Conservation (phyloP, 192 early-diverging fungal species). For the Pilobolus umbonatus region DNA sequence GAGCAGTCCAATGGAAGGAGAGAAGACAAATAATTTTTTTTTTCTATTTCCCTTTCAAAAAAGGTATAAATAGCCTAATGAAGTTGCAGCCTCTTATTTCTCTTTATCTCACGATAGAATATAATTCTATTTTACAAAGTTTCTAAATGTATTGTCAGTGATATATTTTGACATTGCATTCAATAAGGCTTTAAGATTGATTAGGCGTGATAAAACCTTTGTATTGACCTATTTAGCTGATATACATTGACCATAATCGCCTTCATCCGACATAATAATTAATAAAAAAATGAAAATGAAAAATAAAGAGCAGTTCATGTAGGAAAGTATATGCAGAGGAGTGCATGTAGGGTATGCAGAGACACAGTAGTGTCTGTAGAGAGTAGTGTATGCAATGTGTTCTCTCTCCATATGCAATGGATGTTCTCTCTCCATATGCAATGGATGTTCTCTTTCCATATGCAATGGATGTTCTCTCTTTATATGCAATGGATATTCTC, state of each 20-base stretch:
- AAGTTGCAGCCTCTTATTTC: not conserved
- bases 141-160: not conserved
- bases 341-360: no score
- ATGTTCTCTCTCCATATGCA: no score
- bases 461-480: not conserved
- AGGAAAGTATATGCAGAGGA: not conserved
- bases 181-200: slow-evolving; percentile 1
- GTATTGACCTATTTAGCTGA: slow-evolving; percentile 5
- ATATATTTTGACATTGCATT: not conserved
- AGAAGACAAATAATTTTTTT: slow-evolving; percentile 4
- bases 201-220: slow-evolving; percentile 5
- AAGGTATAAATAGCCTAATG: slow-evolving; percentile 10
- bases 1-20: not conserved
- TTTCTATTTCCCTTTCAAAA: not conserved
- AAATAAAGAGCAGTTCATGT: not conserved
- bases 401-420: no score
- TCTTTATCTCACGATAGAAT: slow-evolving; percentile 17
- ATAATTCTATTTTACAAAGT: slow-evolving; percentile 2
- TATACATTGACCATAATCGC: slow-evolving; percentile 12
- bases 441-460: no score
- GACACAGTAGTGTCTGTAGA: no score
- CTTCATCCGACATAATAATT: not conserved
- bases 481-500: not conserved
- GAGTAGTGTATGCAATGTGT: no score
- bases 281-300: not conserved